Base-by-base conservation (phyloP, 306 rosid species). In the Citrullus colocynthis region DNA sequence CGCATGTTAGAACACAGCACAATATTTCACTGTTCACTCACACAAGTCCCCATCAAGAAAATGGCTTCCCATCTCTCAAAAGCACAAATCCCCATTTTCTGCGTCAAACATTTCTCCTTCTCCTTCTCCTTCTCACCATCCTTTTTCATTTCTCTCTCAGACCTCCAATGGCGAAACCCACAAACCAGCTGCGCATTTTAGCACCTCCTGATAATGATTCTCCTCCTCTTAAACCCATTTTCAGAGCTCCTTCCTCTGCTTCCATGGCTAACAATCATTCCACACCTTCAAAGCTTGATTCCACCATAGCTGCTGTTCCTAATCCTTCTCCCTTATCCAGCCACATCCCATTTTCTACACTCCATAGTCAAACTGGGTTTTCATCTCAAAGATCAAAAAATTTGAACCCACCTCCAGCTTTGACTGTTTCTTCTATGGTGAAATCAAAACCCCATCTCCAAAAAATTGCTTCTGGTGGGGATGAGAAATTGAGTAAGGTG, bases 381-480 rank as follows among this genome's bases (percentile, higher is more conserved):
- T 36, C 55, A 10, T 67, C 54, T n/a, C 83, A 57, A 41, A 86
- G 74, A 64, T 89, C 80, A 66, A 60, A 65, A 4, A 82, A 78
- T 63, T 69, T 62, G 18, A 63, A 70, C 36, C 80, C 83, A 51
- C 5, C 61, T 48, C 74, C 87, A 34, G 39, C 39, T 80, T 13
- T 88, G 86, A 21, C 96, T n/a, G 34, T 83, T 55, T 90, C 97
- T 8, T 81, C 87, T 51, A 83, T 84, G n/a, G 18, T 74, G 65
- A 88, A 81, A 82, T 59, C 83, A 0, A 76, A 80, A 16, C 54
- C 82, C 77, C 80, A 74, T 2, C 76, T 75, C 78, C 15, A 60
- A 14, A 82, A 61, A 34, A 20, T 37, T 6, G 39, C 74, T 9
- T 57, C 81, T 28, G 65, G 71, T 74, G 76, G 58, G 4, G 86